Base-by-base conservation (phyloP, 2,329 filamentous ascomycete genomes). In the Ampelomyces quisqualis region DNA sequence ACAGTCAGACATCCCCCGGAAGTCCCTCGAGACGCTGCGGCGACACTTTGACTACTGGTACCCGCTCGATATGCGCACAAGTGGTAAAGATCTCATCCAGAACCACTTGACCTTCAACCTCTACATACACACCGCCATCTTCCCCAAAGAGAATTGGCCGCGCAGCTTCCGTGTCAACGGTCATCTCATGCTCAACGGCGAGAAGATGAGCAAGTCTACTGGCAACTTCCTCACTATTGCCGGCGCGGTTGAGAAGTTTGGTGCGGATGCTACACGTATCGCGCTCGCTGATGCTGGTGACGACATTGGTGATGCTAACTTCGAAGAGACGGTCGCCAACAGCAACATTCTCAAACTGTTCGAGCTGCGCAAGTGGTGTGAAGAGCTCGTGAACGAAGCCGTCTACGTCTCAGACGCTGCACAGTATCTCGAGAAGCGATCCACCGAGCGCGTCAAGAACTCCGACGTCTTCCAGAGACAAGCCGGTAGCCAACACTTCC, bases 151-250 rank as follows among this genome's bases (percentile, higher is more conserved):
- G 68, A 94, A 90, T 75, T 96, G 91, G 90, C 93, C 93, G 8
- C 80, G 79, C 36, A 84, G 84, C 49, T 79, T 97, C 53, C 86
- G 93, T 52, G 84, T 87, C 49, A 98, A 98, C 64, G 93, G 93
- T 1, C 91, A 97, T 72, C 73, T 97, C 60, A 82, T 95, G 69
- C 77, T 98, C 51, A 98, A 98, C 67, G 91, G 91, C 34, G 88
- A 95, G 67, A 98, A 98, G 80, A 98, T 98, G 93, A 86, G 84
- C 68, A 98, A 98, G 76, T 91, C 86, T 38, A 96, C 90, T 0
- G 93, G 93, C 49, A 98, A 97, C 74, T 98, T 98, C 76, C 78
- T 98, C 68, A 97, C 93, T 8, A 77, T 97, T 37, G 80, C 84
- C 38, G 88, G 96, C 49, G 80, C 90, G 20, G 85, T 91, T 10